Evolutionary conservation across 495 filamentous ascomycete species (phyloP), one percentile per base, ranked within the genome.

Genomic region (Neurospora sp.): DNA sequence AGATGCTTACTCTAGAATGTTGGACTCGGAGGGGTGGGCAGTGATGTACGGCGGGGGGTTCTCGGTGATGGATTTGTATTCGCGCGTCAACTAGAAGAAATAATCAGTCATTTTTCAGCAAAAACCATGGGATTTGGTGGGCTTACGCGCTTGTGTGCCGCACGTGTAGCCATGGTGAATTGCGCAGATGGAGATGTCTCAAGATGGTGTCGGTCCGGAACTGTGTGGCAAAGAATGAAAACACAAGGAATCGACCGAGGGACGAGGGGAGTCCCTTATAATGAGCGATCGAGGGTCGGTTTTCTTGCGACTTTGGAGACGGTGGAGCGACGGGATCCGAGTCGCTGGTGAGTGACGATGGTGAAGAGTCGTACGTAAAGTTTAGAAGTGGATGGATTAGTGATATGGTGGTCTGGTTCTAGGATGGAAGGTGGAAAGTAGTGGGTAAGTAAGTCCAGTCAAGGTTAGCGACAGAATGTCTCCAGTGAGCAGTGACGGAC

Each of bases 31-130:
- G 12, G 96, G 96, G 80, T 98, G 96, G 12, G 96, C 95, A 48
- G 89, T 86, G 77, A 99, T 98, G 82, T 92, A 98, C 48, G 94
- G 94, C 18, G 95, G 93, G 7, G 96, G 96, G 78, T 93, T 96
- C 81, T 94, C 91, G 77, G 92, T 88, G 78, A 99, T 97, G 78
- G 89, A 87, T 84, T 94, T 91, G 83, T 97, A 99, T 85, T 99
- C 96, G 75, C 94, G 92, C 75, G 93, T 92, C 79, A 99, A 91
- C 93, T 96, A 77, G 71, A 73, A 68, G 20, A 70, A 14, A 70
- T 8, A 70, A 61, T 38, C 35, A 48, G 69, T 61, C 40, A 14
- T 9, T n/a, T 3, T n/a, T 8, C 11, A 5, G 1, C 4, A 12
- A 22, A 39, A 11, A 22, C 20, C 46, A 12, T 53, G 46, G n/a